Conservation (phyloP, 768 basidiomycete species). For the Kwoniella dendrophila region DNA sequence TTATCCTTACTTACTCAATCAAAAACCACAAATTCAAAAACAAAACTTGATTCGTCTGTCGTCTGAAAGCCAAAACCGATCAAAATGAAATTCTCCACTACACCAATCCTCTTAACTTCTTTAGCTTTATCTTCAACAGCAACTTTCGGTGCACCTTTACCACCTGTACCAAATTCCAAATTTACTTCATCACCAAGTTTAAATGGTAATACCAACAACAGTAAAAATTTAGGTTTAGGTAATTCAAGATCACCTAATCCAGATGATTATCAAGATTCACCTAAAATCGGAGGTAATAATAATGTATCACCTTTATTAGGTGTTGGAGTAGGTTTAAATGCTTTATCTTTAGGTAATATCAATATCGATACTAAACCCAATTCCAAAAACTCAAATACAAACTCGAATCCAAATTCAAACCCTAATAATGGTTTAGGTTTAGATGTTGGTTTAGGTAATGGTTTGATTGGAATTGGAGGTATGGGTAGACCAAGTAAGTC, state of each 20-base stretch:
- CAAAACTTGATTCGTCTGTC: no score
- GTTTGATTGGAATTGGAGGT: slow-evolving; percentile 10
- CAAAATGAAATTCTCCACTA: slow-evolving; percentile 43
- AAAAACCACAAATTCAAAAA: no score
- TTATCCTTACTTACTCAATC: no score
- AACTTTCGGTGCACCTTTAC: slow-evolving; percentile 33
- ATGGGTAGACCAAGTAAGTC: slow-evolving; percentile 8
- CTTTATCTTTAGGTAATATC: neutral
- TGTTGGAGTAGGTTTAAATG: neutral
- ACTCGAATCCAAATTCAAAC: neutral
- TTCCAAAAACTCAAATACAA: neutral
- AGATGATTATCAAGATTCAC: slow-evolving; percentile 8
- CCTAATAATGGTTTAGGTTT: neutral
- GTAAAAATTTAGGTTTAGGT: no score
- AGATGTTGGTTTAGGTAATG: slow-evolving; percentile 4
- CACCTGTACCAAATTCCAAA: slow-evolving; percentile 21
- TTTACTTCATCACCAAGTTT: no score
- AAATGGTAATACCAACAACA: neutral
- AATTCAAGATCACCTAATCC: slow-evolving; percentile 18
- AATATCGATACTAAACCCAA: slow-evolving; percentile 1
- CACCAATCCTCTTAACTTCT: slow-evolving; percentile 36
- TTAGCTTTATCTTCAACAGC: slow-evolving; percentile 29
- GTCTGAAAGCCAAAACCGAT: neutral
- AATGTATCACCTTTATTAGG: slow-evolving; percentile 12
- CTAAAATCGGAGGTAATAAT: neutral